Conservation (phyloP, 2,329 filamentous ascomycete species). For the Aciculosporium take region DNA sequence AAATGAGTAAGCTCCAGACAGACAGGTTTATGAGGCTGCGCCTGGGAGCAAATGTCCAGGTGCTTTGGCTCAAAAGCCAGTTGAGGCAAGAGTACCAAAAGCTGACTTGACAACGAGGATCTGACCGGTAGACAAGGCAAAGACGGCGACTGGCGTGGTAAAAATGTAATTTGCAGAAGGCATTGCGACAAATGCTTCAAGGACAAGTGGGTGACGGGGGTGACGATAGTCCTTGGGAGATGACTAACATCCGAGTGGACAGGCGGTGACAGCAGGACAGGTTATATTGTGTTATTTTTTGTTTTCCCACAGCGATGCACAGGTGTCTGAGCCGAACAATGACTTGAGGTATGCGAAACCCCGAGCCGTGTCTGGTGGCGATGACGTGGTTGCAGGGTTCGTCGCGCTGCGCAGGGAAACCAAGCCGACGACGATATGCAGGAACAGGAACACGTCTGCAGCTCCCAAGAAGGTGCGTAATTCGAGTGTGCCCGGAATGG, state of each 20-base stretch:
- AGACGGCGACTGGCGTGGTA: conserved; percentile 48
- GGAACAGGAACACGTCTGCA: conserved; percentile 15
- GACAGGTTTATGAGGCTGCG: conserved; percentile 20
- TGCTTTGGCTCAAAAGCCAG: conserved; percentile 21
- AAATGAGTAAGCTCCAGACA: conserved; percentile 23
- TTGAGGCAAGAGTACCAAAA: conserved; percentile 28
- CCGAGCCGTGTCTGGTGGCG: conserved; percentile 1
- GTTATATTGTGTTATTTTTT: too few relatives aligned
- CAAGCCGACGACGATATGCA: conserved; percentile 15
- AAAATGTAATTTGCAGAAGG: conserved; percentile 36
- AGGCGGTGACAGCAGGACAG: conserved; percentile 2
- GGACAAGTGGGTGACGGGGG: conserved; percentile 10
- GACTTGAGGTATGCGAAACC: conserved; percentile 1
- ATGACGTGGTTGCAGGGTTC: conserved; percentile 4
- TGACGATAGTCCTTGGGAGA: conserved; percentile 17
- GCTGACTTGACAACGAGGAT: conserved; percentile 39
- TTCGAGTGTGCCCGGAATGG: conserved; percentile 1
- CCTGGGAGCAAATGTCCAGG: conserved; percentile 25
- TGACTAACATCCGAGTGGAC: conserved; percentile 21
- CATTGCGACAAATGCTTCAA: conserved; percentile 36
- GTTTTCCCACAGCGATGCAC: too few relatives aligned
- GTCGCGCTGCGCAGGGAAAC: not conserved
- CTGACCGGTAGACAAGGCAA: conserved; percentile 45
- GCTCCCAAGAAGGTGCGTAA: conserved; percentile 5
- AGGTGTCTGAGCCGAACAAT: too few relatives aligned